Evolutionary conservation across 2,329 filamentous ascomycete genomes (phyloP).

Genomic region (Arthrobotrys sinensis): DNA sequence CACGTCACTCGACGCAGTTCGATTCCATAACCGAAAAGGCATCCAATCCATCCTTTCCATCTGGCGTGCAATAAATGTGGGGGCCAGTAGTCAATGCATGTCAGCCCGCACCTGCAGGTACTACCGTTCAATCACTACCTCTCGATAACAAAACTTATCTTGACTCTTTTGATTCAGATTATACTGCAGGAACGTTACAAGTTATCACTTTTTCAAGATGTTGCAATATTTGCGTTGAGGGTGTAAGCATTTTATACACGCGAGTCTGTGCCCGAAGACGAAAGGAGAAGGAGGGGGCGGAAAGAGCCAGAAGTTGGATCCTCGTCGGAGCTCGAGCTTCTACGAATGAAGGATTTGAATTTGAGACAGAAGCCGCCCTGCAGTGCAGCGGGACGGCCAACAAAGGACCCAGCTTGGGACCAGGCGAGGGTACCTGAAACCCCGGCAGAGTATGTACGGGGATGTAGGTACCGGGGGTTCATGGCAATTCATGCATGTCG

Average conservation of each 20-base stretch:
- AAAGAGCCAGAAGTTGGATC: neutral
- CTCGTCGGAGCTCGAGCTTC: constrained; percentile 5
- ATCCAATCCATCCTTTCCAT: constrained; percentile 8
- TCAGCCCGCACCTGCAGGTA: constrained; percentile 3
- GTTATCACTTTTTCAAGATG: neutral
- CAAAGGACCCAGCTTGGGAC: constrained; percentile 12
- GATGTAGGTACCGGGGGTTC: neutral
- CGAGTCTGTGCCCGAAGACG: neutral
- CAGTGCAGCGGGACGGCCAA: constrained; percentile 16
- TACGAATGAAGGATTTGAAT: neutral
- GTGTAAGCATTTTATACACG: too few species aligned
- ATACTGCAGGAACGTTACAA: neutral
- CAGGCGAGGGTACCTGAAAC: neutral
- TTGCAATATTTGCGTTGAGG: constrained; percentile 19
- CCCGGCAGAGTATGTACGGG: neutral
- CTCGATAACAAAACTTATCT: neutral
- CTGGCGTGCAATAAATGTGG: neutral
- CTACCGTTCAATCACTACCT: too few species aligned
- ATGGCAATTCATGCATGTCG: constrained; percentile 10
- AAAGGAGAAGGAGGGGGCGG: neutral
- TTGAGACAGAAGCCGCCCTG: constrained; percentile 21
- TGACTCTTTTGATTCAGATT: neutral
- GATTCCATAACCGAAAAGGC: neutral
- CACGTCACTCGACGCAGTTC: constrained; percentile 14
- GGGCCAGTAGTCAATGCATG: neutral